Evolutionary conservation across 2,329 filamentous ascomycete species (phyloP).

Genomic region (Chrysoporthe austroafricana): DNA sequence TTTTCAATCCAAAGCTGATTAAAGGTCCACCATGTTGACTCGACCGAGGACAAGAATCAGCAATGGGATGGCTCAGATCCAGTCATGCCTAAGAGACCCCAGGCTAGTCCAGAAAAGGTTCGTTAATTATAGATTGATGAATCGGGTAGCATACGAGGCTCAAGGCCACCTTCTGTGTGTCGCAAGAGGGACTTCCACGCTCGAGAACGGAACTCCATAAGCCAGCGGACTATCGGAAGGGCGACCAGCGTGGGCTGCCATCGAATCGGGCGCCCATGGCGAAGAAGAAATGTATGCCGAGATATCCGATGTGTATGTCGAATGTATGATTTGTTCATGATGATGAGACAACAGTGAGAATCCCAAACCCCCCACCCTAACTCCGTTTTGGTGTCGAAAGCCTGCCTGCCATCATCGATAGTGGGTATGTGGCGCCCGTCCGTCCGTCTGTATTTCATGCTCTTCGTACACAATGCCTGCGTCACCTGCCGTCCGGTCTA

Average conservation of each 20-base stretch:
- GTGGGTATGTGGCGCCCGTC: slow-evolving; percentile 25
- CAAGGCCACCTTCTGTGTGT: not conserved
- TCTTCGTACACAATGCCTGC: slow-evolving; percentile 30
- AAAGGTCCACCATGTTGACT: not conserved
- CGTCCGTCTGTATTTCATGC: slow-evolving; percentile 28
- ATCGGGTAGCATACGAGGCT: slow-evolving; percentile 1
- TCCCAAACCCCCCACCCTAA: slow-evolving; percentile 23
- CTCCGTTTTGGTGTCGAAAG: slow-evolving; percentile 27
- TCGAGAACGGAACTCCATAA: not conserved
- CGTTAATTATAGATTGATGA: not conserved
- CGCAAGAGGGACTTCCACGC: not conserved
- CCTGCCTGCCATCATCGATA: slow-evolving; percentile 22
- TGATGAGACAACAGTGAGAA: slow-evolving; percentile 24
- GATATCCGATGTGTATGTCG: slow-evolving; percentile 23
- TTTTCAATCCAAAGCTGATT: not conserved
- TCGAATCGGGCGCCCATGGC: not conserved
- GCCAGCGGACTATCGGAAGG: not conserved
- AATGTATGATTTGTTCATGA: slow-evolving; percentile 25
- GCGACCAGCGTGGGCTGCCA: slow-evolving; percentile 7
- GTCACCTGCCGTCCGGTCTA: slow-evolving; percentile 25
- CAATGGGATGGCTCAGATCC: not conserved
- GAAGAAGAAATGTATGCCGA: slow-evolving; percentile 1
- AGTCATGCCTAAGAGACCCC: not conserved
- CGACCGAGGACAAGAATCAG: not conserved
- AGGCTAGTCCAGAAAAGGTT: not conserved